Conservation (phyloP, 805 yeast genomes). For the Starmerella bombicola region DNA sequence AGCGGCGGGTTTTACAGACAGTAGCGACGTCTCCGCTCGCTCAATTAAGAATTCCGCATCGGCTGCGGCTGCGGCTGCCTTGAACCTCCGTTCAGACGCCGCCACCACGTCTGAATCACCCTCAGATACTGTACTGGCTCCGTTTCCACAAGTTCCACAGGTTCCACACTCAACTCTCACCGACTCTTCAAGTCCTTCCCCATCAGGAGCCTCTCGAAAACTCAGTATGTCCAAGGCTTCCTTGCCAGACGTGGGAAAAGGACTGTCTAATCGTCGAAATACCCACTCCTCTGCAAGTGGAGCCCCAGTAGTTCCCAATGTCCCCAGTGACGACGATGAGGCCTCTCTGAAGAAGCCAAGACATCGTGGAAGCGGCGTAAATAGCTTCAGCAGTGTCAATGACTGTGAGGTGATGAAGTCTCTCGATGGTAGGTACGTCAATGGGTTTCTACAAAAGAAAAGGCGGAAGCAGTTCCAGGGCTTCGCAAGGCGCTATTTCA, state of each 20-base stretch:
- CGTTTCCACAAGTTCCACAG: not conserved
- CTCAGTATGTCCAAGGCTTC: constrained; percentile 1
- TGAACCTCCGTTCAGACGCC: not conserved
- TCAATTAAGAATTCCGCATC: constrained; percentile 3
- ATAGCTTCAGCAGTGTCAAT: constrained; percentile 6
- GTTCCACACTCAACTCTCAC: not conserved
- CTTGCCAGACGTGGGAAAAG: not conserved
- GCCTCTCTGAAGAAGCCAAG: not conserved
- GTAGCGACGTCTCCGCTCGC: not conserved
- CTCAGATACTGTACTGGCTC: no score
- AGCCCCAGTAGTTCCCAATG: not conserved
- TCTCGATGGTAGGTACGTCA: constrained; percentile 38
- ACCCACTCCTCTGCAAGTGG: not conserved
- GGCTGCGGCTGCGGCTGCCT: constrained; percentile 9
- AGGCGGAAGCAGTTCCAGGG: constrained; percentile 79
- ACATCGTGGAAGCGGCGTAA: constrained; percentile 10
- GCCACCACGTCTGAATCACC: not conserved
- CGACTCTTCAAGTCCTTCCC: not conserved
- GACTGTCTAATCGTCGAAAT: not conserved
- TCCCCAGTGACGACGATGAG: not conserved
- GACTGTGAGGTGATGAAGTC: constrained; percentile 10
- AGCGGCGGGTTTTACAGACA: not conserved
- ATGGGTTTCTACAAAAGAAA: constrained; percentile 66
- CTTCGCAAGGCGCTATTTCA: constrained; percentile 71
- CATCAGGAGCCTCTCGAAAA: not conserved